phyloP scores from a whole-genome alignment of 2,329 filamentous ascomycete species.

The Pyricularia grisea region DNA sequence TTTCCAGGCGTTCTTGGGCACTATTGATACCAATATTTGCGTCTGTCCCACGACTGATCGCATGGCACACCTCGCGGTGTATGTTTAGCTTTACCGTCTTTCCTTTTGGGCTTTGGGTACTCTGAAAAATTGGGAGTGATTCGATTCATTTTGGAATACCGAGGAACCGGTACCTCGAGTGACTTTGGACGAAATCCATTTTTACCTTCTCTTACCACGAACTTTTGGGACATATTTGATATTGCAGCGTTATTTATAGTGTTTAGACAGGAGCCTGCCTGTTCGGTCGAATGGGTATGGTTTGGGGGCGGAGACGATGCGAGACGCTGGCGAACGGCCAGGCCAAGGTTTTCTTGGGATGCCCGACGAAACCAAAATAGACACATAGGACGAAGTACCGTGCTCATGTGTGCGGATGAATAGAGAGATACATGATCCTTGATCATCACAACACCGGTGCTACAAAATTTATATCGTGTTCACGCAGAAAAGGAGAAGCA shows the following conservation, averaged over 20 bases:
- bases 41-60: not conserved
- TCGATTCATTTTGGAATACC: conserved; percentile 1
- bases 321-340: not conserved
- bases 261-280: not conserved
- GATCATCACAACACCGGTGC: not conserved
- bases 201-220: not conserved
- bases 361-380: not conserved
- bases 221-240: not conserved
- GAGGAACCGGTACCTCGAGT: conserved; percentile 1
- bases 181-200: not conserved
- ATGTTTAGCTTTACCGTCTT: not conserved
- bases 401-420: not conserved
- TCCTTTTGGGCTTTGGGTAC: conserved; percentile 1
- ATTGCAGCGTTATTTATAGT: not conserved
- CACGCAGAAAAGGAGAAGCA: no score
- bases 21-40: not conserved
- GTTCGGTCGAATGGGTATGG: not conserved
- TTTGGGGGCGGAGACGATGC: not conserved
- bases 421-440: not conserved
- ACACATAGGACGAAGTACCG: not conserved
- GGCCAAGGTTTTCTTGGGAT: not conserved
- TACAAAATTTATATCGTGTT: no score
- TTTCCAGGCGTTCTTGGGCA: not conserved
- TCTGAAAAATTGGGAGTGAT: not conserved
- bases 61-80: not conserved